A percentile compares a stretch with the other conserved stretches of the same genome.
phyloP scores from a whole-genome alignment of 306 rosid genomes.

The Sicyos edulis region DNA sequence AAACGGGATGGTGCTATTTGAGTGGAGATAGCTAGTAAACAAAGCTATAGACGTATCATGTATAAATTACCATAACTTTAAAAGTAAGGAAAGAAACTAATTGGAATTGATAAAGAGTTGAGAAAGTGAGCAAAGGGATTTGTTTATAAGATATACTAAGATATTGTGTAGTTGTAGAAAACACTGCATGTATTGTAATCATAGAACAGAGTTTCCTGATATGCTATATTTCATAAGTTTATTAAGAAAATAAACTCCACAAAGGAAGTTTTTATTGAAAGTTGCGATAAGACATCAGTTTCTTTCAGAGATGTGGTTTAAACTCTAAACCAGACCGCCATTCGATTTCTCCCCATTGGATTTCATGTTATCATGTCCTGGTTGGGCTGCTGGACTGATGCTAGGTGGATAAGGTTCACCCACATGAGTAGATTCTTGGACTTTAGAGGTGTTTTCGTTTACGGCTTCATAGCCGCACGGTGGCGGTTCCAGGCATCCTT shows the following conservation, averaged over 20 bases:
- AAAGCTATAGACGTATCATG: too few relatives aligned
- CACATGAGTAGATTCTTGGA: not conserved
- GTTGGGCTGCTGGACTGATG: not conserved
- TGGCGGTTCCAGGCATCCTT: too few relatives aligned
- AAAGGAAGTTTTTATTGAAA: constrained; percentile 10
- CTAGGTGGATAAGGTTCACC: not conserved
- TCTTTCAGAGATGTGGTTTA: not conserved
- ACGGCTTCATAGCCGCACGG: not conserved
- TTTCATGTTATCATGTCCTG: not conserved
- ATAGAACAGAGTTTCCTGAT: not conserved
- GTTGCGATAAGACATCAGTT: not conserved
- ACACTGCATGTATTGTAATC: not conserved
- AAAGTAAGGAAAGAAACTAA: too few relatives aligned
- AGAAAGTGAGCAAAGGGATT: too few relatives aligned
- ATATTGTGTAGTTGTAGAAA: too few relatives aligned
- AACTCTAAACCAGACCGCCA: constrained; percentile 14
- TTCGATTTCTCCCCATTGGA: constrained; percentile 11
- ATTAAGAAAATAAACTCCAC: not conserved
- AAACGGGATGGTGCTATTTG: too few relatives aligned
- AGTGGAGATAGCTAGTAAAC: too few relatives aligned
- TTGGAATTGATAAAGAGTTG: too few relatives aligned
- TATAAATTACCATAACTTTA: too few relatives aligned
- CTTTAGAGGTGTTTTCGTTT: not conserved
- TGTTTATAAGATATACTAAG: too few relatives aligned
- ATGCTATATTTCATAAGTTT: not conserved